phyloP scores from a whole-genome alignment of 768 basidiomycete genomes.

The Rhodocollybia butyracea region DNA sequence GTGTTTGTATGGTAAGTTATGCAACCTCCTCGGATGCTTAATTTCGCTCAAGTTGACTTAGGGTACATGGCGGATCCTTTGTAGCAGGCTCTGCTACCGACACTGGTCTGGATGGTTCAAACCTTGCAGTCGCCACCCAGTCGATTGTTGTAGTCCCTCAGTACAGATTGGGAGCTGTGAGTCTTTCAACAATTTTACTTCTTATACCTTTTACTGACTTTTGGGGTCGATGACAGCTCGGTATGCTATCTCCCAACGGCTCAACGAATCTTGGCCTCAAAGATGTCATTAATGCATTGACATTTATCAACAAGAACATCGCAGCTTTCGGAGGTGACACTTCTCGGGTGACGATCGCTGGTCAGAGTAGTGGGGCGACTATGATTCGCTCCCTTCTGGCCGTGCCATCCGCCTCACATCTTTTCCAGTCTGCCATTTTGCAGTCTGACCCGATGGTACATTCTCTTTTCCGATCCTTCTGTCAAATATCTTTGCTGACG shows the following conservation, averaged over 20 bases:
- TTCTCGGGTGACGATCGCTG: constrained; percentile 69
- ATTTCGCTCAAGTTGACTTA: constrained; percentile 19
- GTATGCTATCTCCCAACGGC: constrained; percentile 69
- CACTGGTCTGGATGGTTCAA: constrained; percentile 75
- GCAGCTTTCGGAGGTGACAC: constrained; percentile 66
- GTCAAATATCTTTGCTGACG: constrained; percentile 4
- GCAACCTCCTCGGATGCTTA: background rate
- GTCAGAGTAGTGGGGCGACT: constrained; percentile 78
- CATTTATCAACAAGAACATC: constrained; percentile 55
- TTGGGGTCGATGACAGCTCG: no score
- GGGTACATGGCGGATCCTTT: constrained; percentile 89
- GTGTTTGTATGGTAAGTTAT: constrained; percentile 59
- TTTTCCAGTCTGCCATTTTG: constrained; percentile 77
- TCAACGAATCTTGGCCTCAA: constrained; percentile 69
- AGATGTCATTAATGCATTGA: constrained; percentile 63
- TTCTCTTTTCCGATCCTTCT: background rate
- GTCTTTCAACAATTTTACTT: constrained; percentile 21
- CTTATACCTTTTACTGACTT: constrained; percentile 4
- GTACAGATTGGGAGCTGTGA: constrained; percentile 76
- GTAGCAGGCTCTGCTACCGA: constrained; percentile 64
- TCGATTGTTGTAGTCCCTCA: constrained; percentile 82
- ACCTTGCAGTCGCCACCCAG: constrained; percentile 63
- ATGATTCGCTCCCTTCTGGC: constrained; percentile 78
- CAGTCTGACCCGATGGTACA: constrained; percentile 87
- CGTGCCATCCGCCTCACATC: constrained; percentile 60